Base-by-base conservation (phyloP, 257 asterid species). In the Anisodus tanguticus region DNA sequence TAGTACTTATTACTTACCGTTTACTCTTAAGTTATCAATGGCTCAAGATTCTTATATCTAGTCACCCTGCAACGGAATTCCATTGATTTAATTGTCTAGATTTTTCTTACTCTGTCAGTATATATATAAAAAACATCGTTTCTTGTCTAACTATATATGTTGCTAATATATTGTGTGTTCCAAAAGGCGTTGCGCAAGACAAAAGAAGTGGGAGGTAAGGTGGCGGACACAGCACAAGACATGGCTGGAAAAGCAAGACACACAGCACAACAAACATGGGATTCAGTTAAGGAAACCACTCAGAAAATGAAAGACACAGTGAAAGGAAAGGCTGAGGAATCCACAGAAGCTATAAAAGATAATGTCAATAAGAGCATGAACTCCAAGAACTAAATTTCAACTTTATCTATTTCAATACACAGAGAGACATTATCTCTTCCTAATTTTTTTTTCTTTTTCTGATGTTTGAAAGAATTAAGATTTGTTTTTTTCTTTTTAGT, bases 221-320 rank as follows among this genome's bases (percentile, higher is more conserved):
- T 84, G 4, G 37, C 86, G 17, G 86, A 78, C 31, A 66, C 86
- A 10, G 86, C 86, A n/a, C 74, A 64, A 54, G 86, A 84, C 0
- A 2, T 84, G 1, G 86, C 86, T 15, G 83, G 83, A 8, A 84
- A 84, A 55, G 86, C 86, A 53, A 84, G 78, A n/a, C 64, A 63
- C 7, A 47, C 83, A 49, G 86, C 86, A 13, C 67, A 77, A 49
- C 78, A 76, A 58, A 70, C 86, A 41, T 74, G 78, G 86, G 86
- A 39, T 16, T 17, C 86, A 8, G 83, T 84, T 19, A 84, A 76
- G 3, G 83, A 84, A 45, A 78, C 82, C 4, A 74, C 83, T 11
- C 82, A 72, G 5, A 83, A 83, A 26, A 16, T 84, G 41, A 78
- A 84, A 84, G 83, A 78, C 26, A 78, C 62, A 8, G 86, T 84